Evolutionary conservation across 345 rosid species (phyloP).

Genomic region (Barbarea vulgaris): DNA sequence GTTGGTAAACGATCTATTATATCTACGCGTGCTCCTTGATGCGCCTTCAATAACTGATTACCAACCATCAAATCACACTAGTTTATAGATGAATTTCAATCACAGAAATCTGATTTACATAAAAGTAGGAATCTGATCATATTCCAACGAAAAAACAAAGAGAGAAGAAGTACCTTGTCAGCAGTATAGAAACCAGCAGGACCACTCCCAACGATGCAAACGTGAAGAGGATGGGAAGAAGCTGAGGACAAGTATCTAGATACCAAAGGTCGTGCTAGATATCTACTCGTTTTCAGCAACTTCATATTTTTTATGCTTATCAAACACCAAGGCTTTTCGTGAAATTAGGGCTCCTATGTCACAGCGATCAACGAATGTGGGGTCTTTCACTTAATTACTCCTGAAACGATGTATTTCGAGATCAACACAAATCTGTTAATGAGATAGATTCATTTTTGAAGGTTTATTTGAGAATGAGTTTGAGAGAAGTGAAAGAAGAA

Average conservation of each 20-base stretch:
- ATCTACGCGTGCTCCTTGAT: slow-evolving; percentile 64
- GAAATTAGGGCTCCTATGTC: not conserved
- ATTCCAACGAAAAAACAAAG: too few relatives aligned
- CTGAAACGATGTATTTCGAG: not conserved
- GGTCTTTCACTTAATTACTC: slow-evolving; percentile 4
- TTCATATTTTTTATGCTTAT: not conserved
- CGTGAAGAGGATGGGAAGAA: slow-evolving; percentile 57
- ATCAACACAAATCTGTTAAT: not conserved
- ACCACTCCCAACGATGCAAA: slow-evolving; percentile 89
- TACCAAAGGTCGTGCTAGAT: slow-evolving; percentile 44
- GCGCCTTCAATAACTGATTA: slow-evolving; percentile 68
- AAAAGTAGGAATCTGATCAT: too few relatives aligned
- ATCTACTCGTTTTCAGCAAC: slow-evolving; percentile 34
- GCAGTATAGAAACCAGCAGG: slow-evolving; percentile 93
- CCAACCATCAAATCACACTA: slow-evolving; percentile 9
- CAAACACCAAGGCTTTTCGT: not conserved
- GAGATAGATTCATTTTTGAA: not conserved
- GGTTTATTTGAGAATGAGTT: not conserved
- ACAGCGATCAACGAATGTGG: not conserved
- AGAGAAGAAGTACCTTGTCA: slow-evolving; percentile 59
- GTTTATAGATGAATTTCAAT: not conserved
- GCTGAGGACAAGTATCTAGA: slow-evolving; percentile 50
- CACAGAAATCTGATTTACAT: not conserved
- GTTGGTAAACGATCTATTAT: slow-evolving; percentile 88
- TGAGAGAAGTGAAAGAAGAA: not conserved